Base-by-base conservation (phyloP, 805 yeast species). In the Wickerhamomyces bovis region DNA sequence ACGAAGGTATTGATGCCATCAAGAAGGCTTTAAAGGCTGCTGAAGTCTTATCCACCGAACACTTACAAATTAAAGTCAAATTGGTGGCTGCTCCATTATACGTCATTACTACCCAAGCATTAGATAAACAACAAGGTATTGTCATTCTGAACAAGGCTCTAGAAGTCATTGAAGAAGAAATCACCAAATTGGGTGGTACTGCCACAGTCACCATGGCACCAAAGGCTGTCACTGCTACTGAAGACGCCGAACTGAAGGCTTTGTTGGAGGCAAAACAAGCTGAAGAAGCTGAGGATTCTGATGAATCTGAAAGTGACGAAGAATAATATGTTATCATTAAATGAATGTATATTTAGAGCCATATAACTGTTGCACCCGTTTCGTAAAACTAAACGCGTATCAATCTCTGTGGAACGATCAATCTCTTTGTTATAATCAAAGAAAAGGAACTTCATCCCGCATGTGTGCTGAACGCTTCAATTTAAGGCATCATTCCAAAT, bases 1-100 rank as follows among this genome's bases (percentile, higher is more conserved):
- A 94, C 69, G 98, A 94, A 68, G 99, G 99, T 67, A 89, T 94
- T 56, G 96, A 90, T 65, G 99, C 99, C 54, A 90, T 94, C 64
- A 92, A 90, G 69, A 76, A 75, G 48, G 96, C 99, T 21, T 78
- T 94, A 54, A 73, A 77, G 54, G 85, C 90, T 21, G 98, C 96
- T 46, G 98, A 92, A 72, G 78, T 73, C 9, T 70, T 85, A 43
- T 78, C 92, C 54, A 85, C 89, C 36, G 97, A 89, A 59, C 81
- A 80, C 49, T 81, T 86, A 75, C 90, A 88, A 63, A 85, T 94
- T 60, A 90, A 88, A 68, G 96, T 89, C 58, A 89, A 89, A 70
- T 78, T 94, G 58, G 97, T 94, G 44, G 98, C 99, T 52, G 98
- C 98, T 42, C 99, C 99, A 48, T 74, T 90, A 64, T 94, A 90